A percentile compares a stretch with the other conserved stretches of the same genome.
Evolutionary conservation across 495 filamentous ascomycete species (phyloP).

Genomic region (Penicillium robsamsonii): DNA sequence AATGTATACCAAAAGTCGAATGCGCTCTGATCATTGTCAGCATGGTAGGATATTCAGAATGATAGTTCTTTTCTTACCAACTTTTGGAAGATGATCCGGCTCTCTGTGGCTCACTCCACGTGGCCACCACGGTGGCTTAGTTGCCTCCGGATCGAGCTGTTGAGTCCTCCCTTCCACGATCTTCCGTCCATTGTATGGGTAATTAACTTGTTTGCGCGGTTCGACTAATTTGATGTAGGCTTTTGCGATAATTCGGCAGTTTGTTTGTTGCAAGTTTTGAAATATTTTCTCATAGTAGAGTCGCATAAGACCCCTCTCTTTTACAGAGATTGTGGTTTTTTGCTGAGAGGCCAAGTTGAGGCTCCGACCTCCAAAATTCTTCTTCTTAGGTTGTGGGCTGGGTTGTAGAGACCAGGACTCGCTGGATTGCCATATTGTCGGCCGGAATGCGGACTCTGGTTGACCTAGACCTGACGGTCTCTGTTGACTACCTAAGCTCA

Average conservation of each 20-base stretch:
- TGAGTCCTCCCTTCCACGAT: slow-evolving; percentile 34
- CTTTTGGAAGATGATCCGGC: slow-evolving; percentile 74
- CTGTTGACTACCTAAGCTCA: background rate
- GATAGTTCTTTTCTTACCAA: slow-evolving; percentile 46
- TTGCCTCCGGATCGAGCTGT: slow-evolving; percentile 40
- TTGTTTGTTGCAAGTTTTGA: slow-evolving; percentile 67
- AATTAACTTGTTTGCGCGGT: slow-evolving; percentile 77
- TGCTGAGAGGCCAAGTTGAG: slow-evolving; percentile 32
- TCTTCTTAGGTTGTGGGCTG: slow-evolving; percentile 16
- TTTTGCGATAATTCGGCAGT: slow-evolving; percentile 66
- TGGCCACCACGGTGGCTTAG: slow-evolving; percentile 77
- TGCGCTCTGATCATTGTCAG: slow-evolving; percentile 47
- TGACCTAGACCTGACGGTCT: background rate
- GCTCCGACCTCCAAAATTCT: slow-evolving; percentile 27
- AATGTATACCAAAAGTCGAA: slow-evolving; percentile 59
- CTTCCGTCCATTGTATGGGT: slow-evolving; percentile 69
- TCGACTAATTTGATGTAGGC: slow-evolving; percentile 78
- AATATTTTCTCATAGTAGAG: slow-evolving; percentile 63
- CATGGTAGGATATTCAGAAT: background rate
- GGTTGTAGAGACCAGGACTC: slow-evolving; percentile 1
- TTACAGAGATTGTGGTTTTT: slow-evolving; percentile 48
- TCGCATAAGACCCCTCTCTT: slow-evolving; percentile 51
- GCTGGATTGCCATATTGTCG: slow-evolving; percentile 14
- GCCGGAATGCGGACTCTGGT: slow-evolving; percentile 2
- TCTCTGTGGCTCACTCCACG: slow-evolving; percentile 64